These are phyloP conservation scores for Gracilaria gracilis DNA, from an alignment of 23 red algal species.

Conservation along the genomic window DNA sequence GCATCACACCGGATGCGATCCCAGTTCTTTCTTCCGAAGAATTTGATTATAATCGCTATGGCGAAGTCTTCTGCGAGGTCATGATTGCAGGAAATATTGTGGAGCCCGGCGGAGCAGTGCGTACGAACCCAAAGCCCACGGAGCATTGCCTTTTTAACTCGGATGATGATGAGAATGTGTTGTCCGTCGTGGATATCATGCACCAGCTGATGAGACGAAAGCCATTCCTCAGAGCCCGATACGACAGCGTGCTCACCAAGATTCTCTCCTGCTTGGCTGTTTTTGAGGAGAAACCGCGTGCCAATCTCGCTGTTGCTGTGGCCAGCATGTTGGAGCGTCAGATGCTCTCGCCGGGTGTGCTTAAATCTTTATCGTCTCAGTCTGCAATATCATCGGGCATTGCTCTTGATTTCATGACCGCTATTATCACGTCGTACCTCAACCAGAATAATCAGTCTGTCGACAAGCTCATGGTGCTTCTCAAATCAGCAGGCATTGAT, in stretches of 20 bases:
- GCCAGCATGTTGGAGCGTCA: conserved; percentile 71
- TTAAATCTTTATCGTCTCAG: conserved; percentile 36
- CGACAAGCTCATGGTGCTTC: conserved; percentile 80
- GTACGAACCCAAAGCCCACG: conserved; percentile 54
- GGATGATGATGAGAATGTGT: conserved; percentile 33
- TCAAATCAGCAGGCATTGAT: conserved; percentile 79
- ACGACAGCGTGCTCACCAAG: conserved; percentile 76
- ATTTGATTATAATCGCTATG: conserved; percentile 84
- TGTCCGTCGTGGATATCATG: conserved; percentile 76
- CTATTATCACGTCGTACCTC: conserved; percentile 75
- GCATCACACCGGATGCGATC: conserved; percentile 46
- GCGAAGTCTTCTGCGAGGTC: conserved; percentile 85
- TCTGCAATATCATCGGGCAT: conserved; percentile 68
- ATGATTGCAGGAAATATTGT: conserved; percentile 92
- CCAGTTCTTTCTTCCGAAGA: conserved; percentile 59
- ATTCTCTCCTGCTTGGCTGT: conserved; percentile 68
- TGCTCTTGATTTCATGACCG: conserved; percentile 78
- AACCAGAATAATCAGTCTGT: conserved; percentile 58
- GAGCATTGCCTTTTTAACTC: conserved; percentile 70
- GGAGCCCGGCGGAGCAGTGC: conserved; percentile 80
- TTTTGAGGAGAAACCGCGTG: conserved; percentile 48
- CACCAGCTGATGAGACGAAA: conserved; percentile 85
- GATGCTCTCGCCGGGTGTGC: conserved; percentile 64
- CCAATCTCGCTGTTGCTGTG: conserved; percentile 66
- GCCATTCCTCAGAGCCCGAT: conserved; percentile 80